phyloP scores from a whole-genome alignment of 129 eudicot species.

The Logfia minima region DNA sequence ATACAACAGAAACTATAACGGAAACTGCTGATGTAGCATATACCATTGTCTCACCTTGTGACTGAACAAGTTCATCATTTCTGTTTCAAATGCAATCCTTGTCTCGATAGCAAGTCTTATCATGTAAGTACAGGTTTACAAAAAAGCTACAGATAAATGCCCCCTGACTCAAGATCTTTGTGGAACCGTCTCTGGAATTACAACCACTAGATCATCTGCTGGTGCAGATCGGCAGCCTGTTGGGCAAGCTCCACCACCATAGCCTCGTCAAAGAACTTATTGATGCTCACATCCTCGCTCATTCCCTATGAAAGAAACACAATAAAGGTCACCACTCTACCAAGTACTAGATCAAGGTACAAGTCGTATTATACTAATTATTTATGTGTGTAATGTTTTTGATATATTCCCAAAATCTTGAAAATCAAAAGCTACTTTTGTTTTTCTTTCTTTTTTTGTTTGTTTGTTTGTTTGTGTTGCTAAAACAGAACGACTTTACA shows the following conservation, averaged over 20 bases:
- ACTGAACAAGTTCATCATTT: not conserved
- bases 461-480: not conserved
- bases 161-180: conserved; percentile 3
- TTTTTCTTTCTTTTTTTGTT: too few species aligned
- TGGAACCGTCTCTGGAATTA: not conserved
- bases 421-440: too few species aligned
- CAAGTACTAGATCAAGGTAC: not conserved
- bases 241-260: conserved; percentile 98
- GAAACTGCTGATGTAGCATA: not conserved
- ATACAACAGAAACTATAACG: not conserved
- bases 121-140: not conserved
- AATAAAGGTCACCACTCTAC: not conserved
- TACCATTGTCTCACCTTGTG: not conserved
- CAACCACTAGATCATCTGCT: conserved; percentile 56
- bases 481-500: not conserved
- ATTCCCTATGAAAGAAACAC: conserved; percentile 61
- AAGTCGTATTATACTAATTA: not conserved
- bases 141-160: not conserved
- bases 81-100: not conserved
- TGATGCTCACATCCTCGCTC: conserved; percentile 95
- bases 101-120: not conserved
- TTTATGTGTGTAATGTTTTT: not conserved
- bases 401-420: not conserved
- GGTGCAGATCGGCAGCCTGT: conserved; percentile 89
- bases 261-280: conserved; percentile 94